phyloP scores from a whole-genome alignment of 257 asterid genomes.

The Rubia yunnanensis region DNA sequence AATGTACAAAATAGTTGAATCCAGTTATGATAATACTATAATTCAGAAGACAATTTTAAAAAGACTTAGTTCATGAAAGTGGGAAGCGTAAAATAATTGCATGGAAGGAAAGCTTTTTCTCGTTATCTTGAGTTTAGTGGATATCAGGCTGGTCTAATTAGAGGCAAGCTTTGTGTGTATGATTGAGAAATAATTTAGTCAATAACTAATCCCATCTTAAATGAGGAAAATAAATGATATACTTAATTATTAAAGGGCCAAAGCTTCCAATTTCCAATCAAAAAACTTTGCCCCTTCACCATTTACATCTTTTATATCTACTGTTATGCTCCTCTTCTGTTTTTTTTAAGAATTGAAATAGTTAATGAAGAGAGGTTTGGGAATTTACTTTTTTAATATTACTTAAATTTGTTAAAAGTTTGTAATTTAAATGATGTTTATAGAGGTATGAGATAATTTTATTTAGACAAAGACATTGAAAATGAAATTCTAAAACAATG shows the following conservation, averaged over 20 bases:
- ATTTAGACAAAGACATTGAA: too few relatives aligned
- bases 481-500: too few relatives aligned
- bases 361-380: too few relatives aligned
- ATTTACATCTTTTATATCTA: too few relatives aligned
- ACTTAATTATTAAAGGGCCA: not conserved
- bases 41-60: constrained; percentile 1
- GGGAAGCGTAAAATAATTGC: constrained; percentile 24
- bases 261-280: not conserved
- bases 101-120: constrained; percentile 3
- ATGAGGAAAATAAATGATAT: not conserved
- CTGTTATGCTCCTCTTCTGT: too few relatives aligned
- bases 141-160: constrained; percentile 47
- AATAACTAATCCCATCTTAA: constrained; percentile 25
- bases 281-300: not conserved
- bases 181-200: constrained; percentile 11
- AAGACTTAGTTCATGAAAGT: constrained; percentile 23
- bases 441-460: too few relatives aligned
- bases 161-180: constrained; percentile 27
- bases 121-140: constrained; percentile 46
- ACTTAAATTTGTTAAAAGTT: too few relatives aligned
- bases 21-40: not conserved
- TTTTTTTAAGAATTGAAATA: too few relatives aligned
- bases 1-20: not conserved
- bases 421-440: too few relatives aligned
- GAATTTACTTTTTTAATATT: too few relatives aligned